These are phyloP conservation scores for Cryptosporidium baileyi DNA, from an alignment of 169 alveolate species.

Conservation along the genomic window DNA sequence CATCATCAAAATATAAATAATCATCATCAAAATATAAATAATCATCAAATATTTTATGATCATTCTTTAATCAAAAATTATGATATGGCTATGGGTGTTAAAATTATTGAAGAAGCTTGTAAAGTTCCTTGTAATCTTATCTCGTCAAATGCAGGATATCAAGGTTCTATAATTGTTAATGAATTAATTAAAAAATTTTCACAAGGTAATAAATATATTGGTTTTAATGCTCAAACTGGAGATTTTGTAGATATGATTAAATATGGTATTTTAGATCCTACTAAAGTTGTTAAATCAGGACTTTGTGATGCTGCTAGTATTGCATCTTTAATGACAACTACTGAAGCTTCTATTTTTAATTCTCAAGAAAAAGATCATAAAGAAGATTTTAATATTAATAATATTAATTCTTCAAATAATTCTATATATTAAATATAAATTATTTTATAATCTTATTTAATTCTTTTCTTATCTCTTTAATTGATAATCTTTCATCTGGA, in stretches of 20 bases:
- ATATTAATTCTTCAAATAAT: no score
- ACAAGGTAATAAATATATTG: slow-evolving; percentile 75
- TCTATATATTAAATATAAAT: no score
- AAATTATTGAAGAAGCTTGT: slow-evolving; percentile 94
- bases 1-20: slow-evolving; percentile 2
- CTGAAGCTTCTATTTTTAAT: slow-evolving; percentile 95
- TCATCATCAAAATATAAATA: background rate
- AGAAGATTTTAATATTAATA: background rate
- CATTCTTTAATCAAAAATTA: slow-evolving; percentile 79
- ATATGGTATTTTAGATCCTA: slow-evolving; percentile 97
- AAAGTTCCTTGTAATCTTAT: slow-evolving; percentile 95
- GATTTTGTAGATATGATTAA: slow-evolving; percentile 91
- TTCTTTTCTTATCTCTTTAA: slow-evolving; percentile 1
- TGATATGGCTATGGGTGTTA: slow-evolving; percentile 94
- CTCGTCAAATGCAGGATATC: slow-evolving; percentile 98
- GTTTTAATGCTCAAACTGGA: slow-evolving; percentile 96
- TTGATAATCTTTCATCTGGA: slow-evolving; percentile 27
- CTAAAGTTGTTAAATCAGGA: slow-evolving; percentile 98
- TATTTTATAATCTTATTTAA: no score
- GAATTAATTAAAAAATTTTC: slow-evolving; percentile 86
- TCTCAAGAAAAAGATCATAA: background rate
- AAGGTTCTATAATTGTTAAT: slow-evolving; percentile 96
- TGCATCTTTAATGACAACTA: slow-evolving; percentile 96
- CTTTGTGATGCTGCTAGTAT: slow-evolving; percentile 97
- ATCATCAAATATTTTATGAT: background rate